Evolutionary conservation across 768 basidiomycete genomes (phyloP).

Genomic region (Neoboletus subvelutipes): DNA sequence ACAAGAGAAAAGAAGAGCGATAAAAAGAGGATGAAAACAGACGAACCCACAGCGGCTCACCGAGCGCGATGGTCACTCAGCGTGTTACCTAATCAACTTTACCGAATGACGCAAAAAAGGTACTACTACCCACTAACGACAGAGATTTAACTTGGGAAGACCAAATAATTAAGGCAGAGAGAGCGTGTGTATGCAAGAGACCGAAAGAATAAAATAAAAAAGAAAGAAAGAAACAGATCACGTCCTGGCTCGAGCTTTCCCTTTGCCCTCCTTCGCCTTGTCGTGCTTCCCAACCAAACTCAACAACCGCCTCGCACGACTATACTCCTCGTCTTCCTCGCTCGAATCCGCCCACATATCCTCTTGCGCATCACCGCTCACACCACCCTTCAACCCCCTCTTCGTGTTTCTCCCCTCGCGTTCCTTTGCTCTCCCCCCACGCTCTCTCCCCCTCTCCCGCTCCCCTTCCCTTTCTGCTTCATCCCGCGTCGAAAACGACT

Average conservation of each 20-base stretch:
- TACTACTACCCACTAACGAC: background rate
- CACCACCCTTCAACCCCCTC: background rate
- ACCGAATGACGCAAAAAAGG: background rate
- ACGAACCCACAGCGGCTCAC: background rate
- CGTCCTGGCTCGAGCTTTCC: background rate
- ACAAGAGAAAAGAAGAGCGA: background rate
- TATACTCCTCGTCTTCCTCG: constrained; percentile 71
- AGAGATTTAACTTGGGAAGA: background rate
- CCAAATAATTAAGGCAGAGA: background rate
- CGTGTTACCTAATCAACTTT: constrained; percentile 13
- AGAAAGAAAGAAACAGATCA: background rate
- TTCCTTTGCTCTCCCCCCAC: background rate
- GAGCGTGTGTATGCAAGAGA: background rate
- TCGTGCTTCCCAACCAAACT: constrained; percentile 39
- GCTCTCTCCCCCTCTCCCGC: background rate
- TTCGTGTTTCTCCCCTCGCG: constrained; percentile 7
- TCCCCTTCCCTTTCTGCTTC: constrained; percentile 5
- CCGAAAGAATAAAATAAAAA: background rate
- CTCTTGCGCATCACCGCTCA: background rate
- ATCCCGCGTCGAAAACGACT: constrained; percentile 10
- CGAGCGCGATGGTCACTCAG: background rate
- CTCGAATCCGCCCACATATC: constrained; percentile 76
- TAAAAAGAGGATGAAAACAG: background rate
- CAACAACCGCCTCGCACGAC: constrained; percentile 54
- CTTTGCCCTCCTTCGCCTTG: constrained; percentile 9